Percentiles rank a stretch among this genome's conserved stretches.
These are phyloP conservation scores for Venturia asperata DNA, from an alignment of 2,329 filamentous ascomycete species.

Conservation along the genomic window DNA sequence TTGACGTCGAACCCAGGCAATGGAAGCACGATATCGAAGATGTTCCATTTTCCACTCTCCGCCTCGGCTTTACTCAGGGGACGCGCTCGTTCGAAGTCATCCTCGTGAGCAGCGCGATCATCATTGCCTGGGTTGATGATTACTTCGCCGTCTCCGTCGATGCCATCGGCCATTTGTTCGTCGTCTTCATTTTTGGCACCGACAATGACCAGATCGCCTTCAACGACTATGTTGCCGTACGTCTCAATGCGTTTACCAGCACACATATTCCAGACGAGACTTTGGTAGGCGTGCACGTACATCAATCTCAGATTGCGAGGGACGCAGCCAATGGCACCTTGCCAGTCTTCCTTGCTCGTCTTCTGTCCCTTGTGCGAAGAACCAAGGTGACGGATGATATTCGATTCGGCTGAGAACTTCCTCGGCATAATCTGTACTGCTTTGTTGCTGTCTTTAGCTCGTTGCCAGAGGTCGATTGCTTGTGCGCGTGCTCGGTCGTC, in stretches of 20 bases:
- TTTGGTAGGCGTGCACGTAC: slow-evolving; percentile 97
- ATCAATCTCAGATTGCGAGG: slow-evolving; percentile 78
- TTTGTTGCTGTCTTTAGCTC: slow-evolving; percentile 49
- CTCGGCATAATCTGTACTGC: slow-evolving; percentile 65
- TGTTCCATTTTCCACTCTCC: slow-evolving; percentile 64
- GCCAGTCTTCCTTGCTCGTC: slow-evolving; percentile 58
- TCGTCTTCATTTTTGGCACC: slow-evolving; percentile 44
- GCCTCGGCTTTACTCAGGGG: slow-evolving; percentile 71
- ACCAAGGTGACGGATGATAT: slow-evolving; percentile 69
- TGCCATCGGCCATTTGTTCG: slow-evolving; percentile 31
- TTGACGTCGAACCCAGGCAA: slow-evolving; percentile 85
- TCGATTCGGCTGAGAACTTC: slow-evolving; percentile 73
- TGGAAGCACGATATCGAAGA: slow-evolving; percentile 86
- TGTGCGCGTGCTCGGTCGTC: slow-evolving; percentile 76
- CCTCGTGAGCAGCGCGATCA: slow-evolving; percentile 49
- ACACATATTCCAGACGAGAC: slow-evolving; percentile 84
- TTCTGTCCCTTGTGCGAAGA: slow-evolving; percentile 37
- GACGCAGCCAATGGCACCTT: slow-evolving; percentile 73
- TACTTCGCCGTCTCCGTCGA: slow-evolving; percentile 58
- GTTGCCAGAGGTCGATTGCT: slow-evolving; percentile 68
- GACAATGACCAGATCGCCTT: slow-evolving; percentile 75
- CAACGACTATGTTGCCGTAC: slow-evolving; percentile 65
- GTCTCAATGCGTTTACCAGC: slow-evolving; percentile 73
- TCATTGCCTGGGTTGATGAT: slow-evolving; percentile 54
- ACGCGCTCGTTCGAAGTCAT: slow-evolving; percentile 62